These are phyloP conservation scores for Solanum hybrid DNA, from an alignment of 305 asterid genomes.

Conservation along the genomic window DNA sequence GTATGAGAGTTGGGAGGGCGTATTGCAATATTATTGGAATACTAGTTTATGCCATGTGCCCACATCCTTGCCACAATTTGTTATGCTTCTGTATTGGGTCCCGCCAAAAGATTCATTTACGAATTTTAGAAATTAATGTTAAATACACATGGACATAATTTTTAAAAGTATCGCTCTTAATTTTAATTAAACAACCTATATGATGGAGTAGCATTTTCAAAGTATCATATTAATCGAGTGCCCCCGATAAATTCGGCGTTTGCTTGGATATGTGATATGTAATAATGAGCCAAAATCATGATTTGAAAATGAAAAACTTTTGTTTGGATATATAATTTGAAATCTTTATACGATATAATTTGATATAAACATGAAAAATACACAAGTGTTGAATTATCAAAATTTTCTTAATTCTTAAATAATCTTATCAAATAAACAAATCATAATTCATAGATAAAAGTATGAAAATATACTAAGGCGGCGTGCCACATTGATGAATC, in stretches of 20 bases:
- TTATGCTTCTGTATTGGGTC: neutral
- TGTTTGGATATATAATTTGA: too few species aligned
- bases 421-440: too few species aligned
- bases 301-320: too few species aligned
- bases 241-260: neutral
- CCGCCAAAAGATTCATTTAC: neutral
- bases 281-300: neutral
- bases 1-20: neutral
- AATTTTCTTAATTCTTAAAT: too few species aligned
- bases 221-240: neutral
- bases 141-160: neutral
- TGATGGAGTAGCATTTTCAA: neutral
- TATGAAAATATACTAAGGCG: too few species aligned
- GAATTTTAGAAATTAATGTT: too few species aligned
- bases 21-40: neutral
- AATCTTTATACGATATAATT: fast-evolving
- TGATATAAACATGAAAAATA: too few species aligned
- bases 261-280: neutral
- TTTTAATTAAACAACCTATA: neutral
- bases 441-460: neutral
- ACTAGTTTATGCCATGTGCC: neutral
- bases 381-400: too few species aligned
- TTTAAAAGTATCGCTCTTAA: neutral
- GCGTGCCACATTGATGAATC: neutral
- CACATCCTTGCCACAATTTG: neutral